These are phyloP conservation scores for Elongisporangium undulatum DNA, from an alignment of 352 stramenopile genomes.

Conservation along the genomic window DNA sequence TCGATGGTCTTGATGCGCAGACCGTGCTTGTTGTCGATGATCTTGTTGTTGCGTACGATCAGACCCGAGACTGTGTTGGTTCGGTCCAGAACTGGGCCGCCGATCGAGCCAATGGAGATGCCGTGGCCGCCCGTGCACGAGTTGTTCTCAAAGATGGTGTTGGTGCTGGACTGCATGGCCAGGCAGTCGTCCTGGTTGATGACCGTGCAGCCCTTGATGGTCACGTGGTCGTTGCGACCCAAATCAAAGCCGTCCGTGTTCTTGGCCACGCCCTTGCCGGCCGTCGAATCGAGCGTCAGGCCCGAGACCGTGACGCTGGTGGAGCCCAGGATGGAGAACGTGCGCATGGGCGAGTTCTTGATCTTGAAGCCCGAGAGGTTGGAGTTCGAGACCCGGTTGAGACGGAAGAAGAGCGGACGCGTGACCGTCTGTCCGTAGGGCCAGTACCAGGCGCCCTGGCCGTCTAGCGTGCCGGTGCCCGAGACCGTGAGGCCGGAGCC, in stretches of 20 bases:
- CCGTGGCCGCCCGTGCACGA: slow-evolving; percentile 13
- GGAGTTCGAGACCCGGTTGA: slow-evolving; percentile 5
- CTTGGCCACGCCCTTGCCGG: slow-evolving; percentile 15
- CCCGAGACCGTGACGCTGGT: slow-evolving; percentile 8
- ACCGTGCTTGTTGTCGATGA: slow-evolving; percentile 18
- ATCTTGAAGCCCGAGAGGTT: slow-evolving; percentile 15
- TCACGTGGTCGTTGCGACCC: slow-evolving; percentile 15
- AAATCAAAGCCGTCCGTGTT: slow-evolving; percentile 34
- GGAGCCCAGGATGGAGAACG: slow-evolving; percentile 17
- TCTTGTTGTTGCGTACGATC: slow-evolving; percentile 18
- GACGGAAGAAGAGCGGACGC: slow-evolving; percentile 28
- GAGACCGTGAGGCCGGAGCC: slow-evolving; percentile 22
- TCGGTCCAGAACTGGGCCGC: slow-evolving; percentile 7
- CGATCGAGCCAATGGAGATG: slow-evolving; percentile 27
- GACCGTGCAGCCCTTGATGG: slow-evolving; percentile 13
- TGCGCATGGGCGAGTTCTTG: slow-evolving; percentile 17
- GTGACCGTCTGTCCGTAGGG: slow-evolving; percentile 16
- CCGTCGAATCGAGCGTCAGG: slow-evolving; percentile 18
- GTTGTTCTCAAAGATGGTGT: slow-evolving; percentile 11
- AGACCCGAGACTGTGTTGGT: slow-evolving; percentile 18
- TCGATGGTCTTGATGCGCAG: slow-evolving; percentile 32
- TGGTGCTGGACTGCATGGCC: slow-evolving; percentile 21
- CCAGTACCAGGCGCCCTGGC: slow-evolving; percentile 22
- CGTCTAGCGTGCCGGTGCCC: slow-evolving; percentile 18
- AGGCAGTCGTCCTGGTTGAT: too few species aligned